Conservation (phyloP, 805 yeast species). For the Kazachstania africana region DNA sequence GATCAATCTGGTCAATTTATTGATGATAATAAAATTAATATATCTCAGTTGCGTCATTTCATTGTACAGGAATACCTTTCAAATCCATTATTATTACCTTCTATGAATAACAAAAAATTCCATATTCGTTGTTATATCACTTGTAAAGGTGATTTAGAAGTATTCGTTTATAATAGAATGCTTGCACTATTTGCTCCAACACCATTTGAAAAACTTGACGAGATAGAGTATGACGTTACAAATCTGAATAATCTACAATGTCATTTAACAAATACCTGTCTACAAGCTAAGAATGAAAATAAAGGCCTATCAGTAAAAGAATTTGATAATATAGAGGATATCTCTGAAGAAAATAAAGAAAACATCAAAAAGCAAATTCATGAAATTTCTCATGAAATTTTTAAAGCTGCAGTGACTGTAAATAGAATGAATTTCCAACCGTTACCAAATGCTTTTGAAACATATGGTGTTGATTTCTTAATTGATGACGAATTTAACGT, state of each 20-base stretch:
- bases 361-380: slow-evolving; percentile 45
- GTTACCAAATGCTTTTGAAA: slow-evolving; percentile 67
- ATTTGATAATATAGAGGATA: slow-evolving; percentile 43
- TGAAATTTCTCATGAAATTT: slow-evolving; percentile 54
- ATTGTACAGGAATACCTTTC: slow-evolving; percentile 73
- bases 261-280: slow-evolving; percentile 89
- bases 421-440: slow-evolving; percentile 84
- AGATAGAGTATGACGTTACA: slow-evolving; percentile 19
- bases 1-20: slow-evolving; percentile 19
- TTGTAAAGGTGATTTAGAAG: slow-evolving; percentile 61
- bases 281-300: slow-evolving; percentile 46
- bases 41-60: slow-evolving; percentile 78
- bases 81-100: slow-evolving; percentile 53
- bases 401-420: slow-evolving; percentile 67
- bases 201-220: slow-evolving; percentile 27
- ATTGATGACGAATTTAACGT: slow-evolving; percentile 48
- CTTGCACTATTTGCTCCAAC: slow-evolving; percentile 68
- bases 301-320: slow-evolving; percentile 42
- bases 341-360: slow-evolving; percentile 27
- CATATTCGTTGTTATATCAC: slow-evolving; percentile 81
- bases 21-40: slow-evolving; percentile 54
- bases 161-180: slow-evolving; percentile 70
- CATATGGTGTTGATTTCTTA: slow-evolving; percentile 81
- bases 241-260: slow-evolving; percentile 41
- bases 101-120: slow-evolving; percentile 61